Evolutionary conservation across 495 filamentous ascomycete genomes (phyloP), one percentile per base, ranked within the genome.

Genomic region (Penicillium samsonianum): DNA sequence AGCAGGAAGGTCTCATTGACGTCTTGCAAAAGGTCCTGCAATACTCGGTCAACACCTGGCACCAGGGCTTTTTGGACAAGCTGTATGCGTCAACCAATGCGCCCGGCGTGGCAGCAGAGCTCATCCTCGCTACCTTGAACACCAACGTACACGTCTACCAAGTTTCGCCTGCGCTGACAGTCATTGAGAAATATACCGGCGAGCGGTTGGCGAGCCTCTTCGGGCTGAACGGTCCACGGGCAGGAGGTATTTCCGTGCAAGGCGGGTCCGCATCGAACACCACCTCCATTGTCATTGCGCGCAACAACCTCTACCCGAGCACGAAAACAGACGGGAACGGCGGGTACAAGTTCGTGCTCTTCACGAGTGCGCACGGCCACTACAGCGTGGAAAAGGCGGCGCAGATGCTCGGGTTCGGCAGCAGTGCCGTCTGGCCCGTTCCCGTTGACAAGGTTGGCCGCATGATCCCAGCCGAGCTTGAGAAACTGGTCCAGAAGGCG

Each of bases 381-480:
- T 98, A 96, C 76, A 91, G 87, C 41, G 81, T 96, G n/a, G 90
- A 96, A 68, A 96, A 97, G 73, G 91, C 92, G 0, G 92, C 91
- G 14, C 85, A 91, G 57, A 88, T 91, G 67, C 86, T 87, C 53
- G 94, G 94, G 8, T 79, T 98, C 28, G 94, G 94, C 4, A 86
- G 86, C 31, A 69, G 77, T 33, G 80, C 84, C 46, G 91, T 94
- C 9, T 83, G 85, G 76, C 64, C 78, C n/a, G 89, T 97, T 2
- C 80, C 87, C 14, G 83, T 95, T 50, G 90, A 96, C 69, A 65
- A 69, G 11, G 59, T 75, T 16, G 93, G 93, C 3, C 78, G 81
- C 5, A 95, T 97, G 87, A 75, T 83, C 33, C 76, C 87, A 1
- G 57, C 75, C 0, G 86, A 84, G 33, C 78, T 98, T 12, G 82